Evolutionary conservation across 495 filamentous ascomycete genomes (phyloP), one percentile per base, ranked within the genome.

Genomic region (Tuber magnatum): DNA sequence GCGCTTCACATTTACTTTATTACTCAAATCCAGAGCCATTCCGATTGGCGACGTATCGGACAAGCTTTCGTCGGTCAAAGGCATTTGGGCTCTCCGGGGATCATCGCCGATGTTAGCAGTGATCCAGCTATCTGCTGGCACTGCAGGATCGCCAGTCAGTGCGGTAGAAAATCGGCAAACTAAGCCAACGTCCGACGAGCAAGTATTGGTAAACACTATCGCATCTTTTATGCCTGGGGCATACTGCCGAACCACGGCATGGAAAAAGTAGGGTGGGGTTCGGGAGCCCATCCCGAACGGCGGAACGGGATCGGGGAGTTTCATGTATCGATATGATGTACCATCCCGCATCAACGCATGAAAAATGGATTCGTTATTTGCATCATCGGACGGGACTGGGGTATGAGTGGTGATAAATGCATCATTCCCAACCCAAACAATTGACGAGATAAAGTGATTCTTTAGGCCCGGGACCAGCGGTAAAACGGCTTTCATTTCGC

Each of bases 391-490:
- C 68, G 87, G 80, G 69, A 87, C 87, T 6, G 90, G 88, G 10
- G 90, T 94, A 82, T 97, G 91, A 22, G 92, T 88, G 51, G 89
- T 86, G 39, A 97, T 86, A 81, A 98, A 97, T 16, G 94, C 83
- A 83, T 96, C 84, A 76, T 95, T 97, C 81, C 94, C 92, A 8
- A 98, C 86, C 96, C 96, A 99, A 42, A 86, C 86, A 71, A 98
- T 86, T 18, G 92, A 91, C n/a, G 93, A 92, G 9, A 97, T 93
- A 83, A 93, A 90, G 81, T 90, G 89, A 79, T 90, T 86, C 10
- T 90, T 86, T 12, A 97, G 76, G 73, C 86, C 87, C 16, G 92
- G 88, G 10, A 94, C 93, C 56, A 89, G 87, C 44, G 95, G 94
- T 61, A 98, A 91, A 61, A 89, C 86, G 35, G 86, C 93, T 83